phyloP scores from a whole-genome alignment of 345 rosid genomes.

The Punica granatum region DNA sequence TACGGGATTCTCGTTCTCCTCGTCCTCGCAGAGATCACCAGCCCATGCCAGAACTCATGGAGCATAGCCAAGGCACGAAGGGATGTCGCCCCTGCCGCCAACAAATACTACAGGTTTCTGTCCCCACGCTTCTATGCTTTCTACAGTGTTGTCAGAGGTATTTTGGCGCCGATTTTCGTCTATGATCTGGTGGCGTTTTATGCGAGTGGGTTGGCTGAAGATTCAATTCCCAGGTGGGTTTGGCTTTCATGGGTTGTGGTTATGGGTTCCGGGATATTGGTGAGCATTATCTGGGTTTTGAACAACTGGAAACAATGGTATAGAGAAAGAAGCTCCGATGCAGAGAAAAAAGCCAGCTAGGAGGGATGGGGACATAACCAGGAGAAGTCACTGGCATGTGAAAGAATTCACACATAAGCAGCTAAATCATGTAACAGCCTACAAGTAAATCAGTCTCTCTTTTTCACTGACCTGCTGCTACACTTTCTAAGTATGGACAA shows the following conservation, averaged over 20 bases:
- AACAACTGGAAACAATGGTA: slow-evolving; percentile 54
- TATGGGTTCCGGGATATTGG: slow-evolving; percentile 41
- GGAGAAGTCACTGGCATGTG: not conserved
- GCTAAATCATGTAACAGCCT: not conserved
- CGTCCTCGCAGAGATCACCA: slow-evolving; percentile 70
- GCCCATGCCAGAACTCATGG: slow-evolving; percentile 74
- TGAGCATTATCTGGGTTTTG: slow-evolving; percentile 57
- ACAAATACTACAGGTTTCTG: slow-evolving; percentile 29
- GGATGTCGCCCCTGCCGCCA: slow-evolving; percentile 38
- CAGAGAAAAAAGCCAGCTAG: slow-evolving; percentile 10
- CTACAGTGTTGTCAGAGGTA: slow-evolving; percentile 57
- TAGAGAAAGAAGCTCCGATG: slow-evolving; percentile 20
- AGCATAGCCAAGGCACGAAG: slow-evolving; percentile 36
- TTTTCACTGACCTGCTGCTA: not conserved
- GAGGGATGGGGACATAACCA: not conserved
- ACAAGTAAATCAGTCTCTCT: not conserved
- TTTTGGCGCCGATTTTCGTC: slow-evolving; percentile 51
- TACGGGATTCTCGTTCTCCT: slow-evolving; percentile 51
- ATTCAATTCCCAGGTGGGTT: slow-evolving; percentile 61
- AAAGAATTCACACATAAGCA: not conserved
- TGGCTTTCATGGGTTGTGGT: slow-evolving; percentile 84
- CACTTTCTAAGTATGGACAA: not conserved
- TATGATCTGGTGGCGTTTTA: slow-evolving; percentile 47
- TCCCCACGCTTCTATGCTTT: slow-evolving; percentile 47
- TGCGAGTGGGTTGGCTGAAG: slow-evolving; percentile 27